A percentile compares a stretch with the other conserved stretches of the same genome.
Conservation (phyloP, 2,329 filamentous ascomycete genomes). For the Penicillium sp. region DNA sequence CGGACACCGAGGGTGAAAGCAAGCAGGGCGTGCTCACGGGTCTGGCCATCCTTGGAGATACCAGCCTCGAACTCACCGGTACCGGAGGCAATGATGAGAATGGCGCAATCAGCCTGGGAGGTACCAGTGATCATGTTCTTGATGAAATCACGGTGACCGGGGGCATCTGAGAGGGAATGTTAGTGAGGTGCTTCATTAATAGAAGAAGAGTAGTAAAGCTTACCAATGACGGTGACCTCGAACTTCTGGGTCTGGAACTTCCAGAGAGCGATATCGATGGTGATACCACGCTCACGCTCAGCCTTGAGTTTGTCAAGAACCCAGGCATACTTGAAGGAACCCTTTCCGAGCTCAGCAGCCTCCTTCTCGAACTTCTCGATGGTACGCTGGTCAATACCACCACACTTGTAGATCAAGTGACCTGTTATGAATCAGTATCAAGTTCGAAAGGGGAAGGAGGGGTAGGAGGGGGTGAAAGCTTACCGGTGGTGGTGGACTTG, state of each 20-base stretch:
- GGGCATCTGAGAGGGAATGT: constrained; percentile 66
- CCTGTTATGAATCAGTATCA: constrained; percentile 45
- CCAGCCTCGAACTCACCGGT: constrained; percentile 99
- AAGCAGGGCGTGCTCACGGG: constrained; percentile 99
- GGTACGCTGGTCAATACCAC: constrained; percentile 99
- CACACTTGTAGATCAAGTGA: constrained; percentile 99
- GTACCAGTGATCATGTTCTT: constrained; percentile 99
- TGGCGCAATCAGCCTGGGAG: constrained; percentile 98
- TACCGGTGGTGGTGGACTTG: constrained; percentile 96
- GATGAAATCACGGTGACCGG: constrained; percentile 99
- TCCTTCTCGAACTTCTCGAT: constrained; percentile 99
- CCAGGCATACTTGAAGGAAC: constrained; percentile 99
- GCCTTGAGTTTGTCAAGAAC: constrained; percentile 99
- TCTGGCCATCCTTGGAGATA: constrained; percentile 99
- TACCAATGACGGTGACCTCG: constrained; percentile 90
- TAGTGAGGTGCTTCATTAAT: not conserved
- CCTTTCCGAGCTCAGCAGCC: constrained; percentile 99
- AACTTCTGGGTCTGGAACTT: constrained; percentile 99
- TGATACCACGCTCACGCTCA: constrained; percentile 99
- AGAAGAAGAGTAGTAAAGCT: not conserved
- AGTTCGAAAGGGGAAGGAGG: constrained; percentile 30
- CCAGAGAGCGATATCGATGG: constrained; percentile 99
- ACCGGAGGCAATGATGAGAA: constrained; percentile 99
- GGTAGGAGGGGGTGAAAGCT: constrained; percentile 43
- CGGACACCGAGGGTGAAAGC: constrained; percentile 99